Evolutionary conservation across 139 green algal genomes (phyloP).

Genomic region (Chlorella vulgaris): DNA sequence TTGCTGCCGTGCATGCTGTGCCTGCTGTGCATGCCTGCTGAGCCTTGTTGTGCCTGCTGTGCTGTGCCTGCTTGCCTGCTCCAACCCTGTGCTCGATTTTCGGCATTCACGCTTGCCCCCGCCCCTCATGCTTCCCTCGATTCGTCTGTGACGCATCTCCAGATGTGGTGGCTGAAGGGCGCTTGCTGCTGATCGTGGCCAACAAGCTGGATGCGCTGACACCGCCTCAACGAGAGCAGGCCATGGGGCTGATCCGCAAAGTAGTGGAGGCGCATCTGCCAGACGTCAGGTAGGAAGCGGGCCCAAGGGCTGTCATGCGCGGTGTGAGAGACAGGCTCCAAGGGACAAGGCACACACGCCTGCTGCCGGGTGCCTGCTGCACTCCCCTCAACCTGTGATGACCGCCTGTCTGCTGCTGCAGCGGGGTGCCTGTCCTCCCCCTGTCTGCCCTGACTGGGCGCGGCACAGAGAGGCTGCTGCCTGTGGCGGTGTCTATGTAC

Average conservation of each 20-base stretch:
- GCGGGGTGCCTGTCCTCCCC: slow-evolving; percentile 53
- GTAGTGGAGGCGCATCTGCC: slow-evolving; percentile 35
- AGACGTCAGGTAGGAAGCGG: slow-evolving; percentile 30
- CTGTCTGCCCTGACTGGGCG: slow-evolving; percentile 65
- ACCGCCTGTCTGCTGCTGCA: not conserved
- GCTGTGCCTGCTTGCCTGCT: not conserved
- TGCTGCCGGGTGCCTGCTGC: not conserved
- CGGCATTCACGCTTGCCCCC: not conserved
- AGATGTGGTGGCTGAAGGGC: slow-evolving; percentile 62
- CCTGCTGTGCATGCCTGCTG: not conserved
- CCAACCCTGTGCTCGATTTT: not conserved
- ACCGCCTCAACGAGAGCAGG: slow-evolving; percentile 2
- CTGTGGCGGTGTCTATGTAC: slow-evolving; percentile 53
- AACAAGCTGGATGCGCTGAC: slow-evolving; percentile 84
- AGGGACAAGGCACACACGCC: not conserved
- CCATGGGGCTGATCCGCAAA: slow-evolving; percentile 31
- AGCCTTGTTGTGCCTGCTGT: not conserved
- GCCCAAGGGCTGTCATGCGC: not conserved
- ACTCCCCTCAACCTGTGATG: not conserved
- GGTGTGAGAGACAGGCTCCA: not conserved
- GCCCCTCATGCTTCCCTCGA: not conserved
- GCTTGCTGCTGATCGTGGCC: slow-evolving; percentile 71
- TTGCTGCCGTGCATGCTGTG: not conserved
- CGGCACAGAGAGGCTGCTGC: slow-evolving; percentile 61
- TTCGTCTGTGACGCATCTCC: no score